Evolutionary conservation across 2,329 filamentous ascomycete genomes (phyloP), one percentile per base, ranked within the genome.

Genomic region (Colletotrichum filicis): DNA sequence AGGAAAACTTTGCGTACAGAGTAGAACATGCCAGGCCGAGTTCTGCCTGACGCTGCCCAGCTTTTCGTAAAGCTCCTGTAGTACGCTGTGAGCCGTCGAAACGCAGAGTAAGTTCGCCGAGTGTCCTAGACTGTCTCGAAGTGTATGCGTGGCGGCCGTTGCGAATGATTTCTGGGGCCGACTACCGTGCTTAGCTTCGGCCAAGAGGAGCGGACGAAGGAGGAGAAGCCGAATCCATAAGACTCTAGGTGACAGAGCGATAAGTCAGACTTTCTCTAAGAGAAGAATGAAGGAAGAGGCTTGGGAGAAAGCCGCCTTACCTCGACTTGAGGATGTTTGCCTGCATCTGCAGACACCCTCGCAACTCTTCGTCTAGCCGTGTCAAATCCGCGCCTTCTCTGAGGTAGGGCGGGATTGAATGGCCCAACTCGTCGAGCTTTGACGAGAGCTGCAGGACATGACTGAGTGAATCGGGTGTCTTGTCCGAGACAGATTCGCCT

Each of bases 251-350:
- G 14, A n/a, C 19, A 35, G 19, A 28, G 19, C 8, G 3, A n/a
- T 4, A 22, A 30, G 42, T 49, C 7, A 22, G 42, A 22, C 16
- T 49, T 11, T 22, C 42, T 22, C 8, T 7, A 9, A 19, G 8
- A n/a, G 42, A 11, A 8, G 8, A 22, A 11, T 1, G 3, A 9
- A n/a, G 6, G 19, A 9, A 22, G 19, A n/a, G 7, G 9, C 8
- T 49, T 12, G 61, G 2, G 16, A 1, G 2, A 30, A 5, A 12
- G 19, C 16, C 22, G 0, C 2, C 16, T 14, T 4, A 60, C 68
- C 68, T 71, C 6, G 68, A 71, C 16, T 71, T 71, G 19, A 66
- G 3, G 28, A 71, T 60, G 1, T 66, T 71, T 5, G 68, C 61
- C 35, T 71, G 62, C 68, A 71, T 71, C 16, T 66, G 37, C 3